These are phyloP conservation scores for Exophiala phaeomuriformis DNA, from an alignment of 2,329 filamentous ascomycete genomes.

Conservation along the genomic window DNA sequence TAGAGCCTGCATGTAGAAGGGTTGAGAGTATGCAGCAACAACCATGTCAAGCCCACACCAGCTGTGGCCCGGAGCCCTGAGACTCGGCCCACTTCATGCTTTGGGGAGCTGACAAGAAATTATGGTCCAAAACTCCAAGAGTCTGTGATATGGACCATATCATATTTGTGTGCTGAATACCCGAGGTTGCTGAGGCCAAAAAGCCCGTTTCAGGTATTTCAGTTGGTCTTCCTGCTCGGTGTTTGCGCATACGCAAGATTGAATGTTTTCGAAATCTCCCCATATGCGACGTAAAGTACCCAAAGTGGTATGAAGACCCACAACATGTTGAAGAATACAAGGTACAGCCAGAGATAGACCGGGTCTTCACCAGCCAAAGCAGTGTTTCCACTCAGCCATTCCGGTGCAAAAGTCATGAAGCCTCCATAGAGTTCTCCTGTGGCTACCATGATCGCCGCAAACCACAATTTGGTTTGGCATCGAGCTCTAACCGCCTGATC, in stretches of 20 bases:
- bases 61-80: too few species aligned
- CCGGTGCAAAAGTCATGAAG: conserved; percentile 60
- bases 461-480: conserved; percentile 41
- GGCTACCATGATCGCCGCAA: conserved; percentile 52
- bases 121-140: too few species aligned
- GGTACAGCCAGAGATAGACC: conserved; percentile 57
- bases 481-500: conserved; percentile 18
- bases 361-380: conserved; percentile 53
- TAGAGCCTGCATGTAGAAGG: too few species aligned
- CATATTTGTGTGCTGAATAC: too few species aligned
- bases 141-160: too few species aligned
- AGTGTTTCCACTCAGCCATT: conserved; percentile 54
- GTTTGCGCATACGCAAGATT: neutral
- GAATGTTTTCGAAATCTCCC: conserved; percentile 16
- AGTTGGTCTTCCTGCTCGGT: conserved; percentile 11
- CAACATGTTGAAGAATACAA: conserved; percentile 57
- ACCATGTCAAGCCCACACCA: too few species aligned
- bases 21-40: too few species aligned
- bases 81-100: too few species aligned
- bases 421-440: conserved; percentile 59
- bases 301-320: conserved; percentile 56
- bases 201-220: neutral
- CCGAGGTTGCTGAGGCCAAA: too few species aligned
- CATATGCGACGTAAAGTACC: conserved; percentile 29
- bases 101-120: too few species aligned